Evolutionary conservation across 2,329 filamentous ascomycete genomes (phyloP).

Genomic region (Cucurbitaria berberidis): DNA sequence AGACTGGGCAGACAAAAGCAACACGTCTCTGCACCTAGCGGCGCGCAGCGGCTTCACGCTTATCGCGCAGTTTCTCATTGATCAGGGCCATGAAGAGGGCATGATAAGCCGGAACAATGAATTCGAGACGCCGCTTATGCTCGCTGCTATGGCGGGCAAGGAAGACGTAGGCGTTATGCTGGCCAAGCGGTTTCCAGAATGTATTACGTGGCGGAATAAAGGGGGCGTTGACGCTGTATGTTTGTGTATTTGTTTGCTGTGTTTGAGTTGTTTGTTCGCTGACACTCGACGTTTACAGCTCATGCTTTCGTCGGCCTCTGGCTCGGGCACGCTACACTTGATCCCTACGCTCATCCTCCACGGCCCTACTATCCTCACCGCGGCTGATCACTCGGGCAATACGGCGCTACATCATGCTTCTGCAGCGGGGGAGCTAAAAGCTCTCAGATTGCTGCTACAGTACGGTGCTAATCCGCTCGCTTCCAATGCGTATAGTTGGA

Average conservation of each 20-base stretch:
- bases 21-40: constrained; percentile 84
- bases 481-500: constrained; percentile 80
- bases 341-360: constrained; percentile 47
- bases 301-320: constrained; percentile 48
- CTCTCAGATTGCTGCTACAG: constrained; percentile 75
- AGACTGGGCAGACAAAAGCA: constrained; percentile 75
- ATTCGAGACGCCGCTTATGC: constrained; percentile 81
- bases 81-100: constrained; percentile 75
- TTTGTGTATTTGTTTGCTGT: background rate
- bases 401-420: constrained; percentile 87
- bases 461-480: constrained; percentile 77
- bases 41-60: constrained; percentile 73
- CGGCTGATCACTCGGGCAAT: constrained; percentile 74
- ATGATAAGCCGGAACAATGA: constrained; percentile 78
- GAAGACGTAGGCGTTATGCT: constrained; percentile 77
- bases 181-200: constrained; percentile 66
- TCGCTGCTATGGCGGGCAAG: constrained; percentile 73
- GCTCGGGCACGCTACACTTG: constrained; percentile 53
- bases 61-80: constrained; percentile 73
- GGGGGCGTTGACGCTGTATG: constrained; percentile 72
- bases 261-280: too few relatives aligned
- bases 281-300: constrained; percentile 39
- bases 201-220: constrained; percentile 69
- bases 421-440: constrained; percentile 78
- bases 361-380: constrained; percentile 33